Evolutionary conservation across 257 asterid genomes (phyloP).

Genomic region (Penstemon eatonii): DNA sequence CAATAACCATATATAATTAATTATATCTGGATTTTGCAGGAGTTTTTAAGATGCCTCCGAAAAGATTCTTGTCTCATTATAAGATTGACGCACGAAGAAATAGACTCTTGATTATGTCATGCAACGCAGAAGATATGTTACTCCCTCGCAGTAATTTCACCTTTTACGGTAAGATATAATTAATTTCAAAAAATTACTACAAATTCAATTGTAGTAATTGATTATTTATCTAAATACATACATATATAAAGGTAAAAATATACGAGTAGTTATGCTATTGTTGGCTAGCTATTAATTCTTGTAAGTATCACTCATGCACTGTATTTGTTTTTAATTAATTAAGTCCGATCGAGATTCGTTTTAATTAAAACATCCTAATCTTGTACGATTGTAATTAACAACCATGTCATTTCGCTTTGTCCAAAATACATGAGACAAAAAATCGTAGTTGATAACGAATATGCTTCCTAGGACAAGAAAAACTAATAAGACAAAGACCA

Average conservation of each 20-base stretch:
- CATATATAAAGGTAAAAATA: too few species aligned
- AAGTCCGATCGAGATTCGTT: too few species aligned
- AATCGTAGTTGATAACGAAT: conserved; percentile 9
- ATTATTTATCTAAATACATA: too few species aligned
- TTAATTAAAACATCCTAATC: too few species aligned
- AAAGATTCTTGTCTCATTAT: conserved; percentile 87
- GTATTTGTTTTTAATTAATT: too few species aligned
- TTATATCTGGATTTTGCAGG: conserved; percentile 44
- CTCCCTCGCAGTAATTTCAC: conserved; percentile 93
- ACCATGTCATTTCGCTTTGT: conserved; percentile 8
- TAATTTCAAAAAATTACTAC: too few species aligned
- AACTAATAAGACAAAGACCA: conserved; percentile 24
- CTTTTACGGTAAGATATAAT: conserved; percentile 54
- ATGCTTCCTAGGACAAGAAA: conserved; percentile 23
- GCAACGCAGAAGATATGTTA: conserved; percentile 98
- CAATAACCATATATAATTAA: conserved; percentile 3
- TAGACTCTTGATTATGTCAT: conserved; percentile 73
- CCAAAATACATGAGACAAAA: conserved; percentile 23
- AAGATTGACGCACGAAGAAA: conserved; percentile 71
- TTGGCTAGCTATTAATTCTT: too few species aligned
- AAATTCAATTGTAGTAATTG: too few species aligned
- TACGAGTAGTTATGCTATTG: too few species aligned
- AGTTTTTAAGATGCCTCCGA: conserved; percentile 89
- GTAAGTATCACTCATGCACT: too few species aligned
- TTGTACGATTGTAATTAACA: too few species aligned